Evolutionary conservation across 768 basidiomycete genomes (phyloP).

Genomic region (Lactarius evosmus): DNA sequence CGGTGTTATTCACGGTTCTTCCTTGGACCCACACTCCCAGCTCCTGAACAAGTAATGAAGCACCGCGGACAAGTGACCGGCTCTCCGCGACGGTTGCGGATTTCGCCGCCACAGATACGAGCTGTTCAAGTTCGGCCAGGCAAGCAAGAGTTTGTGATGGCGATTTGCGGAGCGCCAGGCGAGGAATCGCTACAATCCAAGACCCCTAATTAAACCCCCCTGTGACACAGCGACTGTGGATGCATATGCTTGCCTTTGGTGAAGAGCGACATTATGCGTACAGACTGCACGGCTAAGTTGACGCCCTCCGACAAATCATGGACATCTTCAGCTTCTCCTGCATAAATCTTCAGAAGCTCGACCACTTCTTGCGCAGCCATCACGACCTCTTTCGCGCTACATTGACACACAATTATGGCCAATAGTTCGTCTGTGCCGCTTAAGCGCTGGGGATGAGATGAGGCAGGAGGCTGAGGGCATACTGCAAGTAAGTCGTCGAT

Average conservation of each 20-base stretch:
- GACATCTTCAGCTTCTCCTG: constrained; percentile 29
- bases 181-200: constrained; percentile 30
- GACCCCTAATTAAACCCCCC: neutral
- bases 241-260: constrained; percentile 23
- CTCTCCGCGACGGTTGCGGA: constrained; percentile 12
- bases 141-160: constrained; percentile 18
- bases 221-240: neutral
- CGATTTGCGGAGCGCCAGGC: constrained; percentile 23
- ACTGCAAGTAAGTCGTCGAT: constrained; percentile 32
- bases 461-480: constrained; percentile 41
- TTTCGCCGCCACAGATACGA: constrained; percentile 8
- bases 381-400: constrained; percentile 43
- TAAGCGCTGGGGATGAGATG: constrained; percentile 35
- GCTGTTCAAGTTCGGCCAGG: constrained; percentile 19
- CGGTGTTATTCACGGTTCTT: constrained; percentile 5
- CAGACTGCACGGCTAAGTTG: constrained; percentile 26
- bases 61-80: constrained; percentile 17
- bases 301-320: constrained; percentile 6
- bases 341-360: constrained; percentile 33
- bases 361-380: constrained; percentile 42
- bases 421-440: constrained; percentile 36
- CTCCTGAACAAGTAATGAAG: constrained; percentile 15
- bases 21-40: constrained; percentile 14
- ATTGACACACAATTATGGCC: constrained; percentile 32
- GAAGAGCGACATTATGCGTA: constrained; percentile 31